Evolutionary conservation across 148 eudicot species (phyloP).

Genomic region (Persicaria tinctoria): DNA sequence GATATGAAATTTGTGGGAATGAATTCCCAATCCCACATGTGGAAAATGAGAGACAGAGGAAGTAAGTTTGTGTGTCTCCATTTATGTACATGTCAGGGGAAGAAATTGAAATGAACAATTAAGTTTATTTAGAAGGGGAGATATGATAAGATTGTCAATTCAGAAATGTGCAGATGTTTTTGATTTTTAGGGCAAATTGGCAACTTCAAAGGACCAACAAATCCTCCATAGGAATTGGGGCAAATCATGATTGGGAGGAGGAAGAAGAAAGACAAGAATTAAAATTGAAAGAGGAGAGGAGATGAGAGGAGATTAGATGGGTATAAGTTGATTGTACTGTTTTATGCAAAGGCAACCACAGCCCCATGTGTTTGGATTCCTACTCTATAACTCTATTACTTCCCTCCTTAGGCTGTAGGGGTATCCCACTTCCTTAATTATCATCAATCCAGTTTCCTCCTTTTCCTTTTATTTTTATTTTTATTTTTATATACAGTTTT

Average conservation of each 20-base stretch:
- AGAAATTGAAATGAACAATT: not conserved
- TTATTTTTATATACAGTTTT: not conserved
- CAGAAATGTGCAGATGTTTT: not conserved
- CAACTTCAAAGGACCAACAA: not conserved
- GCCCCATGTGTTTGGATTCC: conserved; percentile 9
- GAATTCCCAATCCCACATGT: not conserved
- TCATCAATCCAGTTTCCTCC: not conserved
- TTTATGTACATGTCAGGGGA: conserved; percentile 3
- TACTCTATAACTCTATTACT: not conserved
- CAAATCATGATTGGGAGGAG: not conserved
- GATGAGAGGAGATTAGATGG: not conserved
- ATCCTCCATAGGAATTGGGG: conserved; percentile 1
- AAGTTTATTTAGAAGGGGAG: too few species aligned
- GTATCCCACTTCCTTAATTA: not conserved
- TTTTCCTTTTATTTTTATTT: not conserved
- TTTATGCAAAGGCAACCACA: not conserved
- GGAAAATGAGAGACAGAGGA: not conserved
- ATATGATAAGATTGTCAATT: not conserved
- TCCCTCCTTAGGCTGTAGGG: too few species aligned
- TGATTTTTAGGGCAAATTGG: not conserved
- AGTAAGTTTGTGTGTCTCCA: not conserved
- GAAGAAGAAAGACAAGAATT: not conserved
- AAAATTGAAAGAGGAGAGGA: not conserved
- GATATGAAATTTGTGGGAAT: not conserved
- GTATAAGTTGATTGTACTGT: not conserved